Conservation (phyloP, 202 grass and related monocot genomes). For the Zizania palustris region DNA sequence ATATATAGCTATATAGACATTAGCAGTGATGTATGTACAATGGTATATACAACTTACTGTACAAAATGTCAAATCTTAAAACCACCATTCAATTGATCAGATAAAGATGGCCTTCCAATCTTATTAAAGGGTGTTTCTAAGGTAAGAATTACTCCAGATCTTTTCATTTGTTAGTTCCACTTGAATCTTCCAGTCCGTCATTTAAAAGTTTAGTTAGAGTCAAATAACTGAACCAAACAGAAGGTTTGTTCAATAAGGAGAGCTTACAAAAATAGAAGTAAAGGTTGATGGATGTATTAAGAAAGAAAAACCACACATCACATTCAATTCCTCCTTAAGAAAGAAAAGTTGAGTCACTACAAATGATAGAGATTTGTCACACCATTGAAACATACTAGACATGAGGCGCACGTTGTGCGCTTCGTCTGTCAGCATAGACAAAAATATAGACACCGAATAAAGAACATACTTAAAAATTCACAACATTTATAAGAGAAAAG, state of each 20-base stretch:
- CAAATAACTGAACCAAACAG: conserved; percentile 4
- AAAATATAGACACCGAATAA: too few species aligned
- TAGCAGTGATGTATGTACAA: conserved; percentile 58
- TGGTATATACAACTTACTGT: conserved; percentile 55
- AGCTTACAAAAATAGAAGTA: conserved; percentile 79
- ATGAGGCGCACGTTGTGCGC: too few species aligned
- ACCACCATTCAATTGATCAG: conserved; percentile 89
- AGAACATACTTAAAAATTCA: too few species aligned
- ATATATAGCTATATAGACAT: neutral
- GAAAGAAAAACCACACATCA: conserved; percentile 82
- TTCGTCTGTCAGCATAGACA: too few species aligned
- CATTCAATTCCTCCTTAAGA: conserved; percentile 74
- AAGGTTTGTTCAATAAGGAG: neutral
- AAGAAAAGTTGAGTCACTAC: conserved; percentile 79
- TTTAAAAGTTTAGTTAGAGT: conserved; percentile 14
- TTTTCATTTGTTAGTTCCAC: conserved; percentile 93
- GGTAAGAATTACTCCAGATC: conserved; percentile 78
- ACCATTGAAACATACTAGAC: conserved; percentile 73
- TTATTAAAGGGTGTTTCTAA: conserved; percentile 86
- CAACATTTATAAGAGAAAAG: too few species aligned
- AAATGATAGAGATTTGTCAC: conserved; percentile 76
- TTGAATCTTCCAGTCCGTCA: conserved; percentile 89
- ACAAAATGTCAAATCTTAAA: conserved; percentile 69
- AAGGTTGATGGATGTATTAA: conserved; percentile 68
- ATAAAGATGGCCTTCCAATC: conserved; percentile 72